Percentiles rank a stretch among this genome's conserved stretches.
Conservation (phyloP, 164 flowering plant genomes). For the Vitis labrusca region DNA sequence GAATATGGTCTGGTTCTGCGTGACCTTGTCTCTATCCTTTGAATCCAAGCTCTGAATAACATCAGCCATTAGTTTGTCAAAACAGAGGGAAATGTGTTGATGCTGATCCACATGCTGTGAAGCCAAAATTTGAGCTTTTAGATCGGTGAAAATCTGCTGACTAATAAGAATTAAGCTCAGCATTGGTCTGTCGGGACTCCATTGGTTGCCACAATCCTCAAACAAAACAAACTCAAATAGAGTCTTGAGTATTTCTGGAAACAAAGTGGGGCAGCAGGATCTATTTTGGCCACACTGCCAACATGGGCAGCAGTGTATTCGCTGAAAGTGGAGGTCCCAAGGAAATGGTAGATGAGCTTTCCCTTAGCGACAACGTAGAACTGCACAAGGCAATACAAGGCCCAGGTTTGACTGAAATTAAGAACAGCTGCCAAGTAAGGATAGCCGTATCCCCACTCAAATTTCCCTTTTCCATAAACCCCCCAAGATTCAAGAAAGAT, state of each 20-base stretch:
- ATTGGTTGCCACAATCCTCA: slow-evolving; percentile 88
- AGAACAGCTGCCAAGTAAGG: slow-evolving; percentile 96
- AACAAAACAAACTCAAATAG: slow-evolving; percentile 90
- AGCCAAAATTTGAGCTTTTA: slow-evolving; percentile 82
- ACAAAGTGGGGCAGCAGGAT: slow-evolving; percentile 39
- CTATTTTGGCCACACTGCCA: no score
- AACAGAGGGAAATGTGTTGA: slow-evolving; percentile 73
- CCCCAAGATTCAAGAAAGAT: slow-evolving; percentile 76
- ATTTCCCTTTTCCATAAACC: slow-evolving; percentile 96
- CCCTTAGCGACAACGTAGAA: slow-evolving; percentile 88
- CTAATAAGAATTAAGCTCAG: slow-evolving; percentile 87
- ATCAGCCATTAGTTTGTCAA: slow-evolving; percentile 92
- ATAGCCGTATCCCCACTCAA: slow-evolving; percentile 97
- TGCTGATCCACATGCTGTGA: slow-evolving; percentile 90
- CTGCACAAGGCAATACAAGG: slow-evolving; percentile 93
- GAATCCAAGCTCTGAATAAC: slow-evolving; percentile 77
- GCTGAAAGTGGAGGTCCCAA: no score
- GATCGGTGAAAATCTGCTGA: slow-evolving; percentile 85
- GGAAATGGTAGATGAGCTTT: slow-evolving; percentile 27
- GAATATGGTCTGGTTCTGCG: slow-evolving; percentile 82
- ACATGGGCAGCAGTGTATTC: no score
- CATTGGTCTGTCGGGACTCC: slow-evolving; percentile 98
- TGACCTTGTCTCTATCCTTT: slow-evolving; percentile 92
- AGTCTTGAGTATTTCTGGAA: slow-evolving; percentile 52
- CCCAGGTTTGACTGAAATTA: slow-evolving; percentile 99